Conservation (phyloP, 2,329 filamentous ascomycete genomes). For the Coleophoma cylindrospora region DNA sequence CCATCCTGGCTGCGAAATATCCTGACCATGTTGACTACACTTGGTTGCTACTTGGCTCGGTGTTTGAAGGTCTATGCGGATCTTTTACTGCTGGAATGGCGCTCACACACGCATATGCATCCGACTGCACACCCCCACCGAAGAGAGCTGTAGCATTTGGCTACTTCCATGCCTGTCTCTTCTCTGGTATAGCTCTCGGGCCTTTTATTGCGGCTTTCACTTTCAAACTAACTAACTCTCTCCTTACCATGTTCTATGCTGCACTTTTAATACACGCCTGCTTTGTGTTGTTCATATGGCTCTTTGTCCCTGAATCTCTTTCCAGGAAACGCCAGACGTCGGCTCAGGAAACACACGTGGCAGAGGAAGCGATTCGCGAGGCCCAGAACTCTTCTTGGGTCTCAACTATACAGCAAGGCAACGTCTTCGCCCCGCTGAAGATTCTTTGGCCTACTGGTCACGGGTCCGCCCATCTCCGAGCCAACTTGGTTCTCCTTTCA, state of each 20-base stretch:
- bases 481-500: slow-evolving; percentile 79
- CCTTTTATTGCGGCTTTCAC: slow-evolving; percentile 78
- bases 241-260: slow-evolving; percentile 82
- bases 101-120: slow-evolving; percentile 76
- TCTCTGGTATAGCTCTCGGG: slow-evolving; percentile 81
- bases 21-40: slow-evolving; percentile 70
- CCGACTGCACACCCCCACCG: slow-evolving; percentile 80
- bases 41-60: slow-evolving; percentile 70
- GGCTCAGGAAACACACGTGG: slow-evolving; percentile 63
- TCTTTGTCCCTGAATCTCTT: slow-evolving; percentile 80
- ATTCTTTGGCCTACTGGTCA: slow-evolving; percentile 71
- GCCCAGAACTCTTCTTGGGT: slow-evolving; percentile 17
- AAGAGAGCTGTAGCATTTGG: slow-evolving; percentile 79
- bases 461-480: slow-evolving; percentile 56
- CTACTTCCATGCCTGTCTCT: slow-evolving; percentile 85
- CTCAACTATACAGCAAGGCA: slow-evolving; percentile 40
- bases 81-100: slow-evolving; percentile 83
- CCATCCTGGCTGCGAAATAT: slow-evolving; percentile 71
- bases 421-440: slow-evolving; percentile 71
- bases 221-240: slow-evolving; percentile 67
- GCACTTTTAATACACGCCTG: slow-evolving; percentile 65
- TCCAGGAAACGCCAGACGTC: slow-evolving; percentile 64
- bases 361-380: slow-evolving; percentile 31
- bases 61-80: slow-evolving; percentile 78
- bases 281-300: slow-evolving; percentile 67